Evolutionary conservation across 495 filamentous ascomycete genomes (phyloP).

Genomic region (Hyaloscypha hepaticicola): DNA sequence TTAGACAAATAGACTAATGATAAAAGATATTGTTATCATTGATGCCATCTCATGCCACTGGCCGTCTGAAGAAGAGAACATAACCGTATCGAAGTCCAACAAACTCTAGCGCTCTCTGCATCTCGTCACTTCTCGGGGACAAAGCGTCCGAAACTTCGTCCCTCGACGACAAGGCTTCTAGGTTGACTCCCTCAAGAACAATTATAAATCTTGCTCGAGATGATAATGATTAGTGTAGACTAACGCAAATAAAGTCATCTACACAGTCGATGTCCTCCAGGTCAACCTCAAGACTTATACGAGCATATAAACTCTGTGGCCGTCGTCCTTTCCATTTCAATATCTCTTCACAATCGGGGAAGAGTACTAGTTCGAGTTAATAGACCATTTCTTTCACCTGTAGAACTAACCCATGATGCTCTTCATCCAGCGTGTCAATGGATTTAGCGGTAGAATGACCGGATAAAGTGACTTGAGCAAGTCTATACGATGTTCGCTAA

Average conservation of each 20-base stretch:
- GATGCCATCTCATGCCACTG: no score
- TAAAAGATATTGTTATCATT: no score
- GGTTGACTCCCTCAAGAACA: no score
- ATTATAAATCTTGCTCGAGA: no score
- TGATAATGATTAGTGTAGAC: not conserved
- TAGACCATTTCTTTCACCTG: constrained; percentile 21
- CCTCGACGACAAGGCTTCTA: no score
- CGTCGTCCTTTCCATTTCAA: constrained; percentile 14
- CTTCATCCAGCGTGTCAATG: constrained; percentile 16
- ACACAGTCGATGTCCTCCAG: constrained; percentile 7
- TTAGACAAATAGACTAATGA: no score
- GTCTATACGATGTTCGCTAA: constrained; percentile 26
- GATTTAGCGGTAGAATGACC: constrained; percentile 13
- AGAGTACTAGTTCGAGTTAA: constrained; percentile 18
- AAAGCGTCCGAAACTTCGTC: no score
- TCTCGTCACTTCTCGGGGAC: no score
- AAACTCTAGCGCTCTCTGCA: no score
- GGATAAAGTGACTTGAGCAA: constrained; percentile 23
- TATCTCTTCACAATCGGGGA: constrained; percentile 25
- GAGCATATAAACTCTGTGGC: constrained; percentile 10
- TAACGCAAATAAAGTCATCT: constrained; percentile 13
- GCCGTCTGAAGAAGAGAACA: no score
- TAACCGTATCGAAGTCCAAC: no score
- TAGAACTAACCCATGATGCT: not conserved
- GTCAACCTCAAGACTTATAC: constrained; percentile 12